Evolutionary conservation across 2,329 filamentous ascomycete species (phyloP).

Genomic region (Ceratocystis diversiconidia): DNA sequence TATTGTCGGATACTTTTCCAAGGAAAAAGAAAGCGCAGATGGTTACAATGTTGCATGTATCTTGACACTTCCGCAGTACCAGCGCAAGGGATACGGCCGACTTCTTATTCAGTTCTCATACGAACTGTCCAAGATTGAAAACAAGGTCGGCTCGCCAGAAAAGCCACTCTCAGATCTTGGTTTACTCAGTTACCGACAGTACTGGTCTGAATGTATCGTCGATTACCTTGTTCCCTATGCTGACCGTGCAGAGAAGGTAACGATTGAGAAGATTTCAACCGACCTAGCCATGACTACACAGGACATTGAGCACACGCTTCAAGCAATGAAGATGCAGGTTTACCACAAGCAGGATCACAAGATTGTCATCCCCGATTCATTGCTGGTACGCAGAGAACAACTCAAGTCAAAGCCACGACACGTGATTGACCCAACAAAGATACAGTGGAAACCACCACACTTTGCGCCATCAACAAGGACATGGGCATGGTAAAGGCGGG

Average conservation of each 20-base stretch:
- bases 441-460: constrained; percentile 93
- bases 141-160: constrained; percentile 87
- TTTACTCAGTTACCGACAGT: constrained; percentile 84
- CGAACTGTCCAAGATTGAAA: constrained; percentile 87
- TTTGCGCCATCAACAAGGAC: constrained; percentile 82
- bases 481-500: constrained; percentile 73
- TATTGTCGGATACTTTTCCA: constrained; percentile 97
- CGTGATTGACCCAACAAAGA: constrained; percentile 58
- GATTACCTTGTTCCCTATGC: constrained; percentile 66
- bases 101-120: constrained; percentile 96
- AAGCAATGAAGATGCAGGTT: constrained; percentile 85
- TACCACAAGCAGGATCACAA: constrained; percentile 97
- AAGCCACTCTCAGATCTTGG: constrained; percentile 92
- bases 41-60: constrained; percentile 98
- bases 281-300: constrained; percentile 89
- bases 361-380: constrained; percentile 75
- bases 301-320: constrained; percentile 87
- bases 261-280: constrained; percentile 70
- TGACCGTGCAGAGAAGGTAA: constrained; percentile 55
- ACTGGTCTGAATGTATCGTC: constrained; percentile 92
- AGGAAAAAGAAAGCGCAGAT: constrained; percentile 94
- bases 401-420: constrained; percentile 64
- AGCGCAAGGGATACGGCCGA: constrained; percentile 84
- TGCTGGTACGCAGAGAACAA: constrained; percentile 67
- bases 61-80: constrained; percentile 87